Conservation (phyloP, 192 early-diverging fungal genomes). For the Gorgonomyces haynaldii region DNA sequence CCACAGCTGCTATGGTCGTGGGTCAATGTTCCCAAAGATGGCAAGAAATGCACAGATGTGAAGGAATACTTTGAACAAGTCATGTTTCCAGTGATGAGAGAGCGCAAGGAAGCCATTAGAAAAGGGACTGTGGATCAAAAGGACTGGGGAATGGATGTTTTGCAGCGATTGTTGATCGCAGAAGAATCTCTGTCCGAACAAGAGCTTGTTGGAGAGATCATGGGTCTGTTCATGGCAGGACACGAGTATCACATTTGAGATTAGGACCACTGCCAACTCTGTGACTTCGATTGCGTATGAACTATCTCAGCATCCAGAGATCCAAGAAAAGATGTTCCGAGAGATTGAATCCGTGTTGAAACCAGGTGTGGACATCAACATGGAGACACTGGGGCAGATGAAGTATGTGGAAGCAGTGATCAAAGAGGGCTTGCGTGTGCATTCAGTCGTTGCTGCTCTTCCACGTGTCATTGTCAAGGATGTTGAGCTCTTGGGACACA, state of each 20-base stretch:
- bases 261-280: conserved; percentile 3
- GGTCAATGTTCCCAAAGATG: too few species aligned
- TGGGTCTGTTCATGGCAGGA: conserved; percentile 6
- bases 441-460: not conserved
- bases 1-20: too few species aligned
- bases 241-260: not conserved
- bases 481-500: not conserved
- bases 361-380: not conserved
- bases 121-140: not conserved
- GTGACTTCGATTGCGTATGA: not conserved
- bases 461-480: not conserved
- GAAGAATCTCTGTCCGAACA: not conserved
- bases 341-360: not conserved
- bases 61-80: too few species aligned
- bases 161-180: conserved; percentile 1
- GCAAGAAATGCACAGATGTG: too few species aligned
- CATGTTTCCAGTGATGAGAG: too few species aligned
- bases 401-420: conserved; percentile 8
- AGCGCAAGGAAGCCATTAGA: not conserved
- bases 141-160: conserved; percentile 5
- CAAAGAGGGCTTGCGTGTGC: not conserved
- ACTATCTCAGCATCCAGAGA: not conserved
- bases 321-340: not conserved
- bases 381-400: not conserved
- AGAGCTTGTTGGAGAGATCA: conserved; percentile 2